Evolutionary conservation across 345 rosid species (phyloP), one percentile per base, ranked within the genome.

Genomic region (Combretum micranthum): DNA sequence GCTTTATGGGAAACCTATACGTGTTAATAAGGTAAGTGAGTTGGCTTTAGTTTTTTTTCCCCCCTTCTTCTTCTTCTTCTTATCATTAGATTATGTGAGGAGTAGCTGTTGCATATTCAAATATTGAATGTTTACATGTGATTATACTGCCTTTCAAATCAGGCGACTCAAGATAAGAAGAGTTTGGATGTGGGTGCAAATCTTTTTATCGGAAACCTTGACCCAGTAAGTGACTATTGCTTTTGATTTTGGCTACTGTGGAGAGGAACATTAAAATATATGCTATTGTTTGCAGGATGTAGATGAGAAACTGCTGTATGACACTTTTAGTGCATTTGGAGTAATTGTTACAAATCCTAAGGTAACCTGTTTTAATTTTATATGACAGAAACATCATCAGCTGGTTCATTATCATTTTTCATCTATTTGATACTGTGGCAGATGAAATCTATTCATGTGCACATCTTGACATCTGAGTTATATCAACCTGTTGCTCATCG

Each of bases 121-220:
- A 17, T 53, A 20, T 53, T 3, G 55, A 54, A 16, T 50, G 50
- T 19, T 42, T 23, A 45, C 37, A n/a, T 25, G 20, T 44, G 37
- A 44, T 57, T 42, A 23, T 57, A 17, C 20, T n/a, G n/a, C n/a
- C n/a, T 37, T n/a, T 66, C 61, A 57, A 53, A 67, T 56, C 68
- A 93, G 99, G 96, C 97, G 11, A 80, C 99, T 19, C 99, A 93
- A 83, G 99, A 93, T 76, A 93, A 93, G 72, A 93, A 93, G 81
- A 93, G 95, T 63, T 72, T 90, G 78, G 99, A 93, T 59, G 97
- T 93, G 37, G 97, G 99, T 53, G 99, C 99, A 39, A 93, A 93
- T 69, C 95, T 93, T 59, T 93, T 93, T 67, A 93, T 90, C 37
- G 97, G 97, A 52, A 93, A 93, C 74, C 94, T 93, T 65, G 99